phyloP scores from a whole-genome alignment of 345 rosid species.

The Melaleuca quinquenervia region DNA sequence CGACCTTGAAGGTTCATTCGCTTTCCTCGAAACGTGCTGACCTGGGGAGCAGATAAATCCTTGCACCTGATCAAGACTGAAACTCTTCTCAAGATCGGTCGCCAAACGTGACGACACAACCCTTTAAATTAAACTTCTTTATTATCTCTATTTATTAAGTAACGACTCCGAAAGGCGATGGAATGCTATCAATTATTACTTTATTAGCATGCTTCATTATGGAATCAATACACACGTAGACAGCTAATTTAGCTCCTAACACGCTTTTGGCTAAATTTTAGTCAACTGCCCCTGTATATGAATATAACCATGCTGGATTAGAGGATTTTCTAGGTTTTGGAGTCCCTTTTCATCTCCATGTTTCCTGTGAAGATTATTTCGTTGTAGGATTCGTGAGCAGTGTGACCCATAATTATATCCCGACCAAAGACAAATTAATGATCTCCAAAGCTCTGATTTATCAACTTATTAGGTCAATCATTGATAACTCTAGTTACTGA shows the following conservation, averaged over 20 bases:
- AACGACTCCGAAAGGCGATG: neutral
- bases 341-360: neutral
- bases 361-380: neutral
- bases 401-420: neutral
- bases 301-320: neutral
- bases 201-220: neutral
- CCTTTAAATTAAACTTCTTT: neutral
- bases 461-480: no score
- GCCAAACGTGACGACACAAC: neutral
- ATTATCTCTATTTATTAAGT: neutral
- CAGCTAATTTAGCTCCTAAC: neutral
- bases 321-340: neutral
- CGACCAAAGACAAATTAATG: no score
- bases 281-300: neutral
- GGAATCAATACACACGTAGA: neutral
- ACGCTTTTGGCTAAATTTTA: neutral
- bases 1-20: neutral
- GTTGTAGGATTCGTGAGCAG: neutral
- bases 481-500: neutral
- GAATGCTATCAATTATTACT: neutral
- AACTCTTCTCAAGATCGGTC: neutral
- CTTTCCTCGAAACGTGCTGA: neutral
- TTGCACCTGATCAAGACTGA: neutral
- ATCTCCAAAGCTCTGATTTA: no score
- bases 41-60: neutral